Base-by-base conservation (phyloP, 306 rosid species). In the Dicorynia guianensis region DNA sequence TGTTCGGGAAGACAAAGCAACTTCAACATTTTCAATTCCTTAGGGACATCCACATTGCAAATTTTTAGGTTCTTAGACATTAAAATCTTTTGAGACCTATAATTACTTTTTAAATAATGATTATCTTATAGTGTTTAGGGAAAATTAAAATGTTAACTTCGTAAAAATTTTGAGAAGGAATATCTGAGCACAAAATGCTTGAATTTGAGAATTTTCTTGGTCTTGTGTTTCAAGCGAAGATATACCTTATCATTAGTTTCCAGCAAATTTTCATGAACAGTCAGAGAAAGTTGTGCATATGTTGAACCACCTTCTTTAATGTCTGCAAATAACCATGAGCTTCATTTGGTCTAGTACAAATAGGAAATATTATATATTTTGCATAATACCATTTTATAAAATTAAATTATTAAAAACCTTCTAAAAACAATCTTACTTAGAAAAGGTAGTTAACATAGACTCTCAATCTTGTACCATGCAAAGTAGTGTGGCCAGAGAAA, bases 261-360 rank as follows among this genome's bases (percentile, higher is more conserved):
- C 54, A 92, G 68, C 44, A 95, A 82, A 77, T 86, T 87, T 79
- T 87, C 87, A 62, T 89, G 79, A 33, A 90, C 74, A 50, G 77
- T 5, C 25, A 69, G 81, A 67, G 92, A 76, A 60, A 95, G 83
- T 40, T 76, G 87, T 25, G 78, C 79, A 88, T 90, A 92, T 4
- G 80, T 64, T 10, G 85, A 88, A 70, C 76, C 88, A 35, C 59
- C 78, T 56, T 83, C 89, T 30, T 90, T 89, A 14, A 54, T 69
- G 49, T 89, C 97, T 95, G 82, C 71, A 83, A 1, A 85, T 44
- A 65, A 69, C 48, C 8, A 55, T 12, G 13, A 35, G 49, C 30
- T 25, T 63, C 62, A 78, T 36, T 57, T 62, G 49, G 19, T 63
- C 35, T 34, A 59, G 2, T 19, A n/a, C 58, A 69, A 53, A 52